These are phyloP conservation scores for Penicillium simplicissimum DNA, from an alignment of 495 filamentous ascomycete species.

Conservation along the genomic window DNA sequence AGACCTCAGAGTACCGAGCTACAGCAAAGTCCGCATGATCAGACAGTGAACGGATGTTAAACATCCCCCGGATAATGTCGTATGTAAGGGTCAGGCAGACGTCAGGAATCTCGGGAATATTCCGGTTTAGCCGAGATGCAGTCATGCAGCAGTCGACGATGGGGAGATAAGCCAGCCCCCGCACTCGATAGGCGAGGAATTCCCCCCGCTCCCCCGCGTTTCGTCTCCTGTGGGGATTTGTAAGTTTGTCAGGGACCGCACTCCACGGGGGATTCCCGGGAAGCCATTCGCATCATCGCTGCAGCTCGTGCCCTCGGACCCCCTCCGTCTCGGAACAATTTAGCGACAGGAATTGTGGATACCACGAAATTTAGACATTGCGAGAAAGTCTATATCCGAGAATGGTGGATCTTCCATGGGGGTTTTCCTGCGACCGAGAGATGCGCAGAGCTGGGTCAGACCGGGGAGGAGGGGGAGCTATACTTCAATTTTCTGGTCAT, in stretches of 20 bases:
- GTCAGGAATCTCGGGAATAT: not conserved
- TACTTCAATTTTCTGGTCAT: slow-evolving; percentile 3
- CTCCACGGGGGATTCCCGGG: slow-evolving; percentile 12
- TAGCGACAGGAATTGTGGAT: not conserved
- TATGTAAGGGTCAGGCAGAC: not conserved
- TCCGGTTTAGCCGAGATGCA: not conserved
- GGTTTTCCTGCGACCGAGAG: slow-evolving; percentile 5
- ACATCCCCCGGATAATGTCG: not conserved
- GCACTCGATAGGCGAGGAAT: not conserved
- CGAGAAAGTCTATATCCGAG: not conserved
- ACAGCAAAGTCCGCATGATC: not conserved
- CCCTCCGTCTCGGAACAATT: not conserved
- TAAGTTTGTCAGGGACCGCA: too few species aligned
- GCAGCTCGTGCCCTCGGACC: not conserved
- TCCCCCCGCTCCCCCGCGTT: slow-evolving; percentile 5
- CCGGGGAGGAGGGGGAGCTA: slow-evolving; percentile 8
- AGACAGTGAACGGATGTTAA: not conserved
- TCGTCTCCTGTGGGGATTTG: slow-evolving; percentile 2
- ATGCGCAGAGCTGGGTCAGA: not conserved
- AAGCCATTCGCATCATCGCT: not conserved
- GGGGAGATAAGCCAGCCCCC: not conserved
- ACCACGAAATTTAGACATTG: not conserved
- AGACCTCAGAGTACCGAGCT: not conserved
- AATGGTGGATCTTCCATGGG: slow-evolving; percentile 10
- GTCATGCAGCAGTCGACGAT: not conserved